Percentiles rank a stretch among this genome's conserved stretches.
phyloP scores from a whole-genome alignment of 2,329 filamentous ascomycete species.

The Phaeosphaeriaceae sp. region DNA sequence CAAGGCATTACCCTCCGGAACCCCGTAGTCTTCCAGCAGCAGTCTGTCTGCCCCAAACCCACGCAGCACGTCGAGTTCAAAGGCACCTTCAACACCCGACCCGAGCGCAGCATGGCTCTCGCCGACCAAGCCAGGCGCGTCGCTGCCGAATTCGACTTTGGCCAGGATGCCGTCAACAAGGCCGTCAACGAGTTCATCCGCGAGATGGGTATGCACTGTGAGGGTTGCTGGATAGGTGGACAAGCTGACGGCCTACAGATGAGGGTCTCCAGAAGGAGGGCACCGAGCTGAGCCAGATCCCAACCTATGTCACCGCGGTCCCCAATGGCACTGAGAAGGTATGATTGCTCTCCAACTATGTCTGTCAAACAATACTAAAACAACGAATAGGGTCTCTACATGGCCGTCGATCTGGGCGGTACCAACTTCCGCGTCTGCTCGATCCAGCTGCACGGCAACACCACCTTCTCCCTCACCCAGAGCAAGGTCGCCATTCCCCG shows the following conservation, averaged over 20 bases:
- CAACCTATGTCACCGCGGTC: constrained; percentile 93
- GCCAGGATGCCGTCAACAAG: constrained; percentile 77
- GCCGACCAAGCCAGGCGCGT: constrained; percentile 79
- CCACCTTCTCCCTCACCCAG: constrained; percentile 91
- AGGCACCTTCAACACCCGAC: constrained; percentile 46
- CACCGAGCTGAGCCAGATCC: constrained; percentile 91
- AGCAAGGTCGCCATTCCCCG: constrained; percentile 91
- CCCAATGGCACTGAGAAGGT: constrained; percentile 98
- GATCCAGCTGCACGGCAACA: constrained; percentile 90
- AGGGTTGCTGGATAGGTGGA: not conserved
- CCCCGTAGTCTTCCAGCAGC: constrained; percentile 32
- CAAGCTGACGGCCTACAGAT: constrained; percentile 59
- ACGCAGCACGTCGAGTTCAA: constrained; percentile 35
- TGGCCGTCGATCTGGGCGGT: constrained; percentile 96
- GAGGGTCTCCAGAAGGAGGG: constrained; percentile 82
- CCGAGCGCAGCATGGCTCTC: constrained; percentile 58
- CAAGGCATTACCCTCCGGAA: constrained; percentile 33
- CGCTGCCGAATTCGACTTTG: constrained; percentile 85
- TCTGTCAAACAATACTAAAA: constrained; percentile 7
- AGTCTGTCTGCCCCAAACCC: constrained; percentile 39
- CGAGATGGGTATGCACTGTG: constrained; percentile 72
- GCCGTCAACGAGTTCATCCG: constrained; percentile 85
- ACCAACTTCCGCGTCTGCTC: constrained; percentile 99
- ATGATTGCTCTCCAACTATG: constrained; percentile 66
- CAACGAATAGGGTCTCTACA: constrained; percentile 79